Base-by-base conservation (phyloP, 306 rosid genomes). In the Mimosa bimucronata region DNA sequence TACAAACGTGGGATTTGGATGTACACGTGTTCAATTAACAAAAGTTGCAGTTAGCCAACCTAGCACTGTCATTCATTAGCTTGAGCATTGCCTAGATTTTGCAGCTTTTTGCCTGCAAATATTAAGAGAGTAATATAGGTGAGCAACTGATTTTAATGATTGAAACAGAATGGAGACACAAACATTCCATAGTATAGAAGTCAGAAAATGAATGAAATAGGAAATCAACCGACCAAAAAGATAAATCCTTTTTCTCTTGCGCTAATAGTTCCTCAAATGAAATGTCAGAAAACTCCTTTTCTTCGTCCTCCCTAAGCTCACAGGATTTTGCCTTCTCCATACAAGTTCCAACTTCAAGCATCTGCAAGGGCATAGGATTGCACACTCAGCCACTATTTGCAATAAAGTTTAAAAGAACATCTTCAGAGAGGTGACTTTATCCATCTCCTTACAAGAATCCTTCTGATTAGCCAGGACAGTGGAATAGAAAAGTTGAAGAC, bases 211-310 rank as follows among this genome's bases (percentile, higher is more conserved):
- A 84, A 29, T 7, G 74, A 74, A 30, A 69, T 19, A 61, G 62
- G 14, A 55, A 55, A 21, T 2, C 62, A 70, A 86, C 97, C 67
- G 26, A 95, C 98, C 98, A 95, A 87, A 91, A 95, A 13, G 98
- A 95, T 10, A 94, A 86, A 77, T 95, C 98, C 87, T 95, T 92
- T 86, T 94, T 95, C 74, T 92, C 98, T 80, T 88, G 91, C 11
- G 93, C 98, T 72, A 92, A 85, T 71, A 94, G 81, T 72, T 94
- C 98, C 83, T 94, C 98, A 79, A 94, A 92, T 12, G 97, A 87
- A 68, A 88, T 92, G 58, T 85, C 97, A 41, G 75, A 18, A 76
- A 73, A 88, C 41, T 89, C 94, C 2, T 84, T 71, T 66, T 94
- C 93, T 52, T 71, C 50, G 55, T 71, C 86, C 52, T 91, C 89